Percentiles rank a stretch among this genome's conserved stretches.
phyloP scores from a whole-genome alignment of 2,329 filamentous ascomycete genomes.

The Colletotrichum chrysophilum region DNA sequence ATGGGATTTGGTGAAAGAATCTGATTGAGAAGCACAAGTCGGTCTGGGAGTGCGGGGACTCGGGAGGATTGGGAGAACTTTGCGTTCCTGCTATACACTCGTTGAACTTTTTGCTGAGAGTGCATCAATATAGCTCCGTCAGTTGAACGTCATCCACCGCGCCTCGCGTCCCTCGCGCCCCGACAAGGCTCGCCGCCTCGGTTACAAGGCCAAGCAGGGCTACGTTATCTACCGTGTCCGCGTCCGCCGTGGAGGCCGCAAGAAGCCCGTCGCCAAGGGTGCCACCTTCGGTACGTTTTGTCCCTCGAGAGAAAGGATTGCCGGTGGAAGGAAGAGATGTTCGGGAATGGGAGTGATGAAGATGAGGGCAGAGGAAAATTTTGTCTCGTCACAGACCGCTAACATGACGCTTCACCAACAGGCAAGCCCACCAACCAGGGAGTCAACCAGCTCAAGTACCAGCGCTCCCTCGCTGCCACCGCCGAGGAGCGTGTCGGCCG shows the following conservation, averaged over 20 bases:
- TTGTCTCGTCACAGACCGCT: slow-evolving; percentile 9
- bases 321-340: not conserved
- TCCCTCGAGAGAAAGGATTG: not conserved
- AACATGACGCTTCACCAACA: slow-evolving; percentile 43
- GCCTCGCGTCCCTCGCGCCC: slow-evolving; percentile 97
- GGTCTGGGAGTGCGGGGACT: not conserved
- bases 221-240: slow-evolving; percentile 99
- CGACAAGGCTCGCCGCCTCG: slow-evolving; percentile 99
- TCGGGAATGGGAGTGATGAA: not conserved
- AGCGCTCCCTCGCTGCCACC: slow-evolving; percentile 96
- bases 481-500: slow-evolving; percentile 99
- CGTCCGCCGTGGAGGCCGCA: slow-evolving; percentile 98
- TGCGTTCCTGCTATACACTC: slow-evolving; percentile 88
- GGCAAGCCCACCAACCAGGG: slow-evolving; percentile 99
- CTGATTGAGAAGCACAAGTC: not conserved
- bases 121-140: slow-evolving; percentile 99
- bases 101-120: slow-evolving; percentile 99
- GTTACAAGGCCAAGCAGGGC: slow-evolving; percentile 99
- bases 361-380: not conserved
- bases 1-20: not conserved
- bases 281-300: slow-evolving; percentile 92
- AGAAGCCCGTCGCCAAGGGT: slow-evolving; percentile 95
- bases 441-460: slow-evolving; percentile 99
- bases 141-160: slow-evolving; percentile 99
- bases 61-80: slow-evolving; percentile 30